Evolutionary conservation across 495 filamentous ascomycete species (phyloP).

Genomic region (Neurospora tetraspora): DNA sequence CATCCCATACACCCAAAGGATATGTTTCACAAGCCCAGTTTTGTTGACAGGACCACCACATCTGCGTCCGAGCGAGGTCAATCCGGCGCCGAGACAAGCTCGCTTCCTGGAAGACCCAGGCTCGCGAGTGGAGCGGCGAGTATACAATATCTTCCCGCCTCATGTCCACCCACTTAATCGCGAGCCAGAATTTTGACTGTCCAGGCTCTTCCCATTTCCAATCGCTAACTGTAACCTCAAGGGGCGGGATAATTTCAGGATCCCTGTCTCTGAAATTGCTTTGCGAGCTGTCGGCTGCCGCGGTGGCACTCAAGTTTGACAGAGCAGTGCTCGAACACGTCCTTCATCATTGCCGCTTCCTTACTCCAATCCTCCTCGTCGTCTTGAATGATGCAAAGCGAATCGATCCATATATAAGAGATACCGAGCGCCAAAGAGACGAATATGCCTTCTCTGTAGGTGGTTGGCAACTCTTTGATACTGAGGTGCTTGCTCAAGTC

Average conservation of each 20-base stretch:
- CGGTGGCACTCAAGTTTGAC: not conserved
- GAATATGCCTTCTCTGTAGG: not conserved
- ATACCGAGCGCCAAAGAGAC: not conserved
- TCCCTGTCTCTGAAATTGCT: not conserved
- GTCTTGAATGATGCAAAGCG: not conserved
- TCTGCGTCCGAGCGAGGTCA: not conserved
- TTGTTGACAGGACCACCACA: not conserved
- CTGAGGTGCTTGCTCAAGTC: not conserved
- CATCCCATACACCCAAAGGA: not conserved
- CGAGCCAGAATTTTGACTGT: not conserved
- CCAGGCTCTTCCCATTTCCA: accelerated
- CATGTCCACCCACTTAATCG: not conserved
- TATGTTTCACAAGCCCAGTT: not conserved
- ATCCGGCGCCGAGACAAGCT: not conserved
- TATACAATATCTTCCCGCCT: not conserved
- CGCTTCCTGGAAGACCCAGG: not conserved
- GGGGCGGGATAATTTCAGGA: not conserved
- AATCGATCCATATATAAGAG: not conserved
- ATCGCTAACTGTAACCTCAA: not conserved
- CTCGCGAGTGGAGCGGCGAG: not conserved
- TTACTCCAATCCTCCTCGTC: not conserved
- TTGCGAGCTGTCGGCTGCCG: not conserved
- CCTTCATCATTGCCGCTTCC: not conserved
- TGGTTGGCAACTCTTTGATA: not conserved
- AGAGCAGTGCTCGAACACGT: not conserved